Base-by-base conservation (phyloP, 2,329 filamentous ascomycete genomes). In the Furcasterigmium furcatum region DNA sequence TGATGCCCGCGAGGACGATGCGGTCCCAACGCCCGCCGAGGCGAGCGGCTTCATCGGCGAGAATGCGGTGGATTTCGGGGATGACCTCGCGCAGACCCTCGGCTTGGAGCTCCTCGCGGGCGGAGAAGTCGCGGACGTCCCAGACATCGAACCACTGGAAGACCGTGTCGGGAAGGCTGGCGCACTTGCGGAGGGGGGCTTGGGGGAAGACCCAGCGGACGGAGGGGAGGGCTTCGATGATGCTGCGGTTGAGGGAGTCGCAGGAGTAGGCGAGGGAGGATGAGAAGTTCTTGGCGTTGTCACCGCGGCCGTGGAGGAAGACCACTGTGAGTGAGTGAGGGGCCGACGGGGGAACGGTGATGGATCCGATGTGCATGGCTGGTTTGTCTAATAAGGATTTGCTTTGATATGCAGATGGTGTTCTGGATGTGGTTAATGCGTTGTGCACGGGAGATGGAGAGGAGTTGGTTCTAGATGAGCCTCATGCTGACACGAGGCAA, bases 221-320 rank as follows among this genome's bases (percentile, higher is more conserved):
- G 43, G 14, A 49, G 54, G 45, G 61, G 49, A 12, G 58, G 43
- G 20, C 55, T 52, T 9, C 9, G 49, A 0, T 60, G 52, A 10
- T 54, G 59, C 22, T 53, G 49, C 9, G 52, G 16, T 19, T 16
- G n/a, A 3, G 46, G 0, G 67, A 67, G 49, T 65, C 59, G 32
- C 45, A 52, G 16, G 56, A 65, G 48, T 55, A 48, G 10, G 52
- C 38, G 2, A 73, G 54, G 1, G 61, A 58, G 12, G 48, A 47
- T 16, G 50, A 47, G 47, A 72, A 65, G 45, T 58, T 58, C 13
- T 45, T 22, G 9, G 63, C 62, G 9, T 52, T 65, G 55, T 71
- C 68, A 36, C 69, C 70, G n/a, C 71, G 70, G 25, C 68, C 68
- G 54, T 73, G 71, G 5, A 73, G 61, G 57, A 73, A 72, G 47